Evolutionary conservation across 805 yeast genomes (phyloP).

Genomic region (Danielia reshetovae): DNA sequence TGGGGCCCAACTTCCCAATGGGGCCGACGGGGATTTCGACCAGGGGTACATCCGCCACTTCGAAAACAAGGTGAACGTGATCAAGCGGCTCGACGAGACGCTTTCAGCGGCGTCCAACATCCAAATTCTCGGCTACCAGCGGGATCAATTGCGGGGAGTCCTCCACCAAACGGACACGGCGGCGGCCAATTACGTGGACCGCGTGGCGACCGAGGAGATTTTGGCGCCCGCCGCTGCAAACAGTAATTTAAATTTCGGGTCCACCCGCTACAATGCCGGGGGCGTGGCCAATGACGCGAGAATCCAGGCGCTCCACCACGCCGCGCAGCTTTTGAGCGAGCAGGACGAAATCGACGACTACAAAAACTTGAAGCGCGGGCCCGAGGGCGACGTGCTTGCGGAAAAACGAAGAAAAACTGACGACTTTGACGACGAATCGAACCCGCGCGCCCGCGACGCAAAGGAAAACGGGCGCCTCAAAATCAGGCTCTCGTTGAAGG

Average conservation of each 20-base stretch:
- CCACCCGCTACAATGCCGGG: slow-evolving; percentile 6
- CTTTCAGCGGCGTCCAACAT: slow-evolving; percentile 14
- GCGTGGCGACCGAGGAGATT: slow-evolving; percentile 34
- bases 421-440: slow-evolving; percentile 4
- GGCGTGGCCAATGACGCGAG: slow-evolving; percentile 1
- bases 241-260: slow-evolving; percentile 15
- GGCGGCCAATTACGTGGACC: slow-evolving; percentile 30
- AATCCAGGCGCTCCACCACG: slow-evolving; percentile 4
- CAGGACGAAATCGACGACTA: slow-evolving; percentile 1
- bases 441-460: slow-evolving; percentile 11
- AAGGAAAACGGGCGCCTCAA: slow-evolving; percentile 16
- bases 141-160: slow-evolving; percentile 8
- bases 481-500: slow-evolving; percentile 14
- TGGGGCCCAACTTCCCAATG: slow-evolving; percentile 1
- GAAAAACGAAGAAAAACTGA: slow-evolving; percentile 11
- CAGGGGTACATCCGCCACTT: slow-evolving; percentile 4
- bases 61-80: slow-evolving; percentile 11
- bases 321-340: slow-evolving; percentile 4
- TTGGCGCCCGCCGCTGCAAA: slow-evolving; percentile 15
- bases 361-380: slow-evolving; percentile 7
- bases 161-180: slow-evolving; percentile 19
- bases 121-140: slow-evolving; percentile 16
- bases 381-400: slow-evolving; percentile 4
- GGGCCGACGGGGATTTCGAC: too few species aligned
- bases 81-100: slow-evolving; percentile 13